Evolutionary conservation across 1,284 basidiomycete species (phyloP), one percentile per base, ranked within the genome.

Genomic region (Marasmius tenuissimus): DNA sequence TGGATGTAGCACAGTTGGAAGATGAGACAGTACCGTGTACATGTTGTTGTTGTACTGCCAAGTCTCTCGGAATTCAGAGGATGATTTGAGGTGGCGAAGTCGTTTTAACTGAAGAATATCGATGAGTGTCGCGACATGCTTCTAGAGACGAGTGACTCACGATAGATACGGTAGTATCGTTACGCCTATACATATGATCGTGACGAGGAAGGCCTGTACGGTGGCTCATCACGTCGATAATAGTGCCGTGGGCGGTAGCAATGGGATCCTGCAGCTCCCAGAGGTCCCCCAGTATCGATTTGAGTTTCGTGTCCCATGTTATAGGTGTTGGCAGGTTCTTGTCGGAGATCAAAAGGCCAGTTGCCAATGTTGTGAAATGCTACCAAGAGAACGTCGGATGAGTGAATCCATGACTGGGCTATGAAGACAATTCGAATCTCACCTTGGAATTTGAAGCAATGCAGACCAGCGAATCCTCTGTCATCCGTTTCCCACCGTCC

Each of bases 381-480:
- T 70, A 69, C 69, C 4, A 79, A 68, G 1, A 74, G 74, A 55
- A 76, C 72, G n/a, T 78, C 72, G 20, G 72, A 67, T 11, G 70
- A 53, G 12, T 63, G 63, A 48, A 77, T 71, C 10, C n/a, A 3
- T 16, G n/a, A 47, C n/a, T n/a, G n/a, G n/a, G n/a, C n/a, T n/a
- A n/a, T 48, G 60, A 74, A 1, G 10, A 12, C 12, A n/a, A n/a
- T 12, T 45, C 3, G 33, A 54, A 33, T 35, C 53, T 53, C 37
- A 62, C 61, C 51, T 62, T 62, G 16, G 61, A 62, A 48, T 62
- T 62, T 8, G 61, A 62, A 5, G 55, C 61, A 33, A 62, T 62
- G 38, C 49, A 39, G 34, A 62, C 34, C 57, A 59, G 34, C 20
- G 57, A 53, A 33, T 62, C 51, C 18, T 49, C 57, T 0, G 45